phyloP scores from a whole-genome alignment of 176 grass and related monocot species.

The Hsuehochloa calcarea region DNA sequence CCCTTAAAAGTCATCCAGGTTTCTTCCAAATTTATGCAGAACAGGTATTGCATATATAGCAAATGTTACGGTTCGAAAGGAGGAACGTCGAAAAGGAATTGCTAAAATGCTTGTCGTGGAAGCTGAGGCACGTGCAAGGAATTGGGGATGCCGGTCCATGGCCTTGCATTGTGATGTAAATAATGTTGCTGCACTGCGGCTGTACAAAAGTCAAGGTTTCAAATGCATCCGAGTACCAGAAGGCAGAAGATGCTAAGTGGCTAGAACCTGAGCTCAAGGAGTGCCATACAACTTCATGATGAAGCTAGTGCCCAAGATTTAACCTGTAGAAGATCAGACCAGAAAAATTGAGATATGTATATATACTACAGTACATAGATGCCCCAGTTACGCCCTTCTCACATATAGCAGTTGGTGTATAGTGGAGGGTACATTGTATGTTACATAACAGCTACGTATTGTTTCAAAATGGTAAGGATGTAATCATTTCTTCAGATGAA shows the following conservation, averaged over 20 bases:
- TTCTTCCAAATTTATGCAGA: constrained; percentile 40
- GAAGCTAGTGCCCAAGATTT: constrained; percentile 54
- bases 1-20: neutral
- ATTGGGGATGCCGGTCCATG: constrained; percentile 75
- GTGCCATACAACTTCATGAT: constrained; percentile 81
- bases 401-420: constrained; percentile 23
- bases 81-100: constrained; percentile 71
- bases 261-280: constrained; percentile 56
- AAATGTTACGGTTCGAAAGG: constrained; percentile 72
- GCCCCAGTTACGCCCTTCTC: neutral
- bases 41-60: constrained; percentile 90
- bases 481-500: neutral
- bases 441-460: constrained; percentile 19
- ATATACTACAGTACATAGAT: constrained; percentile 25
- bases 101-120: constrained; percentile 69
- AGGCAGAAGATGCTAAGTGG: constrained; percentile 72
- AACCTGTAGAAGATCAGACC: neutral
- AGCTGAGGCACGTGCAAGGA: constrained; percentile 67
- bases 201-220: constrained; percentile 75
- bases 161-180: constrained; percentile 81
- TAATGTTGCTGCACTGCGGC: constrained; percentile 59
- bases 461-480: constrained; percentile 4
- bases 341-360: neutral
- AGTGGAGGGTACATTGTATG: constrained; percentile 36
- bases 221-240: constrained; percentile 67